Base-by-base conservation (phyloP, 2,329 filamentous ascomycete genomes). In the Simplicillium sp. region DNA sequence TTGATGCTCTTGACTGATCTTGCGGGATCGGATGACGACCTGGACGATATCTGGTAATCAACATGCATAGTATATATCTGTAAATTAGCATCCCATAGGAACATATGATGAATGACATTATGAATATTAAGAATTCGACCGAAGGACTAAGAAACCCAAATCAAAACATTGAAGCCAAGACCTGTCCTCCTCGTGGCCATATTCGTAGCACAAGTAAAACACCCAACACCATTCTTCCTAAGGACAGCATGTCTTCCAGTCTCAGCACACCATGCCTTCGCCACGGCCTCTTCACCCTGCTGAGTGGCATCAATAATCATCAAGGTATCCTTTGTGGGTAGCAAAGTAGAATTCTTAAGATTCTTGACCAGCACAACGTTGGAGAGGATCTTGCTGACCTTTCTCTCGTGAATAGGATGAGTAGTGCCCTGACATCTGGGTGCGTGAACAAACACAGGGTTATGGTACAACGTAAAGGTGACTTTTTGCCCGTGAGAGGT, bases 271-370 rank as follows among this genome's bases (percentile, higher is more conserved):
- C 35, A 37, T 14, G 35, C 35, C n/a, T 20, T 37, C 8, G 35
- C 35, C n/a, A 37, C 35, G 11, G 35, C 35, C 18, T 37, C 35
- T 20, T 37, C 35, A 25, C 25, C 35, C 20, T 16, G 35, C 20
- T 37, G 16, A 16, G 35, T 37, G 16, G 35, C 35, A 20, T 37
- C 35, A 37, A 37, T 37, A 12, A 37, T 37, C 35, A 37, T 37
- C 35, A 37, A n/a, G 8, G 35, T 37, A 18, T 37, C 35, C n/a
- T 20, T 37, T 20, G 20, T 16, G 9, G 35, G 35, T 11, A 37
- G 35, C 16, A 37, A 20, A 3, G 35, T 37, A 20, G 9, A 14
- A 14, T 25, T 20, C n/a, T 37, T 37, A 11, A 37, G 35, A 9
- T 28, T 8, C 35, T 37, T 37, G n/a, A 28, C 20, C 16, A 14